phyloP scores from a whole-genome alignment of 2,329 filamentous ascomycete genomes.

The Sarocladium brachiariae region DNA sequence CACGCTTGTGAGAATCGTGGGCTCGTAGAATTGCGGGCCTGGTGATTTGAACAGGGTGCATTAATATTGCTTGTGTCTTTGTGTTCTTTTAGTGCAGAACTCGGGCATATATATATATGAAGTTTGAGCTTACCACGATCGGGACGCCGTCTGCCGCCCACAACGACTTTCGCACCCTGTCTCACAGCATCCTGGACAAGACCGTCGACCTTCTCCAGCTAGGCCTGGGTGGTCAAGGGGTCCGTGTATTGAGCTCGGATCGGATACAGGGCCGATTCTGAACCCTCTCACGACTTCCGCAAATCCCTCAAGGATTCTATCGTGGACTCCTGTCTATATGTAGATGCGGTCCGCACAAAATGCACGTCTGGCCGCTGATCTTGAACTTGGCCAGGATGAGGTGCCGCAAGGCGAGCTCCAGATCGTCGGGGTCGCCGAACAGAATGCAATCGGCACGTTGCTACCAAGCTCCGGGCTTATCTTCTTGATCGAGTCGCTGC shows the following conservation, averaged over 20 bases:
- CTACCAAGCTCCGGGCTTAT: conserved; percentile 85
- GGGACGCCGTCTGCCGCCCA: conserved; percentile 48
- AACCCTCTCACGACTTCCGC: conserved; percentile 61
- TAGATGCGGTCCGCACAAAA: conserved; percentile 75
- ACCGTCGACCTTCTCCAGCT: conserved; percentile 54
- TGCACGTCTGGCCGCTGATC: conserved; percentile 89
- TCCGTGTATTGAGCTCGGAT: conserved; percentile 52
- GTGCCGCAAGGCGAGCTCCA: conserved; percentile 75
- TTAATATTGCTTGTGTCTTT: no score
- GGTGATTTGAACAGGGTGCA: no score
- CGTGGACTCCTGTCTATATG: conserved; percentile 65
- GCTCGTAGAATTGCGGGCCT: conserved; percentile 57
- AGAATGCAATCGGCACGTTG: conserved; percentile 94
- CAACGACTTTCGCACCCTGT: conserved; percentile 45
- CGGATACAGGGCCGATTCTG: conserved; percentile 58
- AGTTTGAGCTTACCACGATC: conserved; percentile 54
- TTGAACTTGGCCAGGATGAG: conserved; percentile 87
- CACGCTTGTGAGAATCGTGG: conserved; percentile 56
- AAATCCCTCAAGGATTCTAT: conserved; percentile 58
- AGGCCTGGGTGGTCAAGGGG: conserved; percentile 61
- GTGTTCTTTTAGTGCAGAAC: no score
- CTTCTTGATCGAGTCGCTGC: conserved; percentile 73
- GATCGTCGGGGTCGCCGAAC: conserved; percentile 88
- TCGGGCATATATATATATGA: no score
- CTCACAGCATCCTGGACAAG: conserved; percentile 58